A percentile compares a stretch with the other conserved stretches of the same genome.
phyloP scores from a whole-genome alignment of 2,329 filamentous ascomycete genomes.

The Furcasterigmium furcatum region DNA sequence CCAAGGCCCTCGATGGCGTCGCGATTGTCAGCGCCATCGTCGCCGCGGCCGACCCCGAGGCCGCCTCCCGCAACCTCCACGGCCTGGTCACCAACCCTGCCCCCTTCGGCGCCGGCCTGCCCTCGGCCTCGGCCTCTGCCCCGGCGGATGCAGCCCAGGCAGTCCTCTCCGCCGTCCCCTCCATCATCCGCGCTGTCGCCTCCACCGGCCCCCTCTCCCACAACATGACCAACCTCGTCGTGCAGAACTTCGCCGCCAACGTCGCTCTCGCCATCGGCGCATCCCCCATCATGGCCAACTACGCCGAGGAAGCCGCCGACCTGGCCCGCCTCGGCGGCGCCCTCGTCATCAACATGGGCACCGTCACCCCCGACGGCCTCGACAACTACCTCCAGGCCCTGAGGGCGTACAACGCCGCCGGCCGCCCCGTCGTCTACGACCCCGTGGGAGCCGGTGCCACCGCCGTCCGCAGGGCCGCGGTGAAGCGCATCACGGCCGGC shows the following conservation, averaged over 20 bases:
- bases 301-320: conserved; percentile 77
- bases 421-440: conserved; percentile 77
- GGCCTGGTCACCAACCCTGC: conserved; percentile 46
- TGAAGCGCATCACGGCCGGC: conserved; percentile 65
- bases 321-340: conserved; percentile 74
- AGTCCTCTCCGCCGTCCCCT: conserved; percentile 24
- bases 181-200: conserved; percentile 59
- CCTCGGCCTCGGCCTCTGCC: not conserved
- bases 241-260: conserved; percentile 93
- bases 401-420: conserved; percentile 73
- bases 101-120: conserved; percentile 17
- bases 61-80: conserved; percentile 57
- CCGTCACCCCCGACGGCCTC: conserved; percentile 72
- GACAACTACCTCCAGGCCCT: conserved; percentile 71
- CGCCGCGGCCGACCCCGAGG: conserved; percentile 63
- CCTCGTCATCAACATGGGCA: conserved; percentile 94
- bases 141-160: conserved; percentile 8
- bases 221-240: conserved; percentile 97
- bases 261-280: conserved; percentile 81
- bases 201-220: conserved; percentile 72
- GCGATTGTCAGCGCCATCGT: conserved; percentile 90
- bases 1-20: conserved; percentile 71
- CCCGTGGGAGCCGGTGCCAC: conserved; percentile 62
- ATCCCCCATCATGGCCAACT: conserved; percentile 92
- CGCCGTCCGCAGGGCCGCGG: conserved; percentile 63